Percentiles rank a stretch among this genome's conserved stretches.
Evolutionary conservation across 306 rosid genomes (phyloP).

Genomic region (Vigna nakashimae): DNA sequence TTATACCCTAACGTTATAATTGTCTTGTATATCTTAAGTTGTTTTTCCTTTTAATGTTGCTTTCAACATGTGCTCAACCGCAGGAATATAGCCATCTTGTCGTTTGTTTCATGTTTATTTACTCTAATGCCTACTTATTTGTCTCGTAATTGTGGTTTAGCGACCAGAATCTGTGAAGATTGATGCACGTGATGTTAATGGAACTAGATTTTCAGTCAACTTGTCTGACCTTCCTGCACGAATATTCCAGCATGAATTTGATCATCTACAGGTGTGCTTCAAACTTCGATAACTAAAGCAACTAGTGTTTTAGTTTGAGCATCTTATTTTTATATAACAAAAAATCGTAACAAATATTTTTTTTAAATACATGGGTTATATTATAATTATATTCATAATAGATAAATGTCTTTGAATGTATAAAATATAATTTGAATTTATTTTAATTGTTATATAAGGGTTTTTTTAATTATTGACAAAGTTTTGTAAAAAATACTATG

Average conservation of each 20-base stretch:
- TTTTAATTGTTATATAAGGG: too few relatives aligned
- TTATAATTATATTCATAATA: background rate
- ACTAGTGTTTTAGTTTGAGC: background rate
- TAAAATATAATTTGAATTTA: too few relatives aligned
- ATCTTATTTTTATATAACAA: background rate
- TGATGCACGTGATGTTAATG: conserved; percentile 74
- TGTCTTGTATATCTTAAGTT: background rate
- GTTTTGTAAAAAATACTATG: too few relatives aligned
- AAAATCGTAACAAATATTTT: background rate
- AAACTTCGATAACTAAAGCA: conserved; percentile 8
- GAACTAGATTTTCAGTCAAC: conserved; percentile 68
- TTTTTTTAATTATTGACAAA: too few relatives aligned
- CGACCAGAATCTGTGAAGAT: conserved; percentile 91
- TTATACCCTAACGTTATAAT: too few relatives aligned
- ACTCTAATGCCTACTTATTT: conserved; percentile 14
- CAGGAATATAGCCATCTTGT: conserved; percentile 7
- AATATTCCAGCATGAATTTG: conserved; percentile 94
- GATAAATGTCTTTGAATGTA: too few relatives aligned
- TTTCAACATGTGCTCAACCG: conserved; percentile 14
- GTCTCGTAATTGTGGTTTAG: conserved; percentile 52
- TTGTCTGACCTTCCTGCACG: conserved; percentile 88
- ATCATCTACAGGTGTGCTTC: conserved; percentile 80
- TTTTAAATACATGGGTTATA: background rate
- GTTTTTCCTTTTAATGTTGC: background rate
- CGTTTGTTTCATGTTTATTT: conserved; percentile 30